Evolutionary conservation across 139 green algal genomes (phyloP).

Genomic region (Dunaliella sp.): DNA sequence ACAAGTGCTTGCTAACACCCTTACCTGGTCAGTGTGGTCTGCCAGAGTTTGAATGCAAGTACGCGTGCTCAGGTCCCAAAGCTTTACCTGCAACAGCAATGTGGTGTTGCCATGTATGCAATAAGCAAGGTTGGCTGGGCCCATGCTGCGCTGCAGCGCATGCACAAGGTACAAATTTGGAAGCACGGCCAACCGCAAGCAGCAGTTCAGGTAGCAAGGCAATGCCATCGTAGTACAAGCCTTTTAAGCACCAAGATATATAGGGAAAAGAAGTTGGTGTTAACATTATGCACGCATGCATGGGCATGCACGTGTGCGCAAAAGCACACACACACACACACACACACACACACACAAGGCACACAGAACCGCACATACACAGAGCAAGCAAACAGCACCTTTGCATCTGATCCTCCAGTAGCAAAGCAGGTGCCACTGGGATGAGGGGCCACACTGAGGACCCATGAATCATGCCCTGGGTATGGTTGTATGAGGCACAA

Average conservation of each 20-base stretch:
- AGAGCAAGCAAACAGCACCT: too few species aligned
- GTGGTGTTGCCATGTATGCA: not conserved
- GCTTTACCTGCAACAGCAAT: constrained; percentile 52
- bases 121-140: not conserved
- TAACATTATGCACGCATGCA: too few species aligned
- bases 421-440: constrained; percentile 67
- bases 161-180: not conserved
- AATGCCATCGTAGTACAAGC: too few species aligned
- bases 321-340: too few species aligned
- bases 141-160: not conserved
- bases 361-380: too few species aligned
- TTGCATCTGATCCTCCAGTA: constrained; percentile 71
- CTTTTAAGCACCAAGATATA: too few species aligned
- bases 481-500: not conserved
- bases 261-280: too few species aligned
- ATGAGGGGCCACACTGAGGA: constrained; percentile 74
- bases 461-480: constrained; percentile 87
- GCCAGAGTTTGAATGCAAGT: constrained; percentile 70
- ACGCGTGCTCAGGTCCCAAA: constrained; percentile 83
- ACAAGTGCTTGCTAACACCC: too few species aligned
- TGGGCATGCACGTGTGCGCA: too few species aligned
- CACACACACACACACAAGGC: too few species aligned
- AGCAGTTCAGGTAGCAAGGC: too few species aligned
- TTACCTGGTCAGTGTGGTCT: constrained; percentile 72
- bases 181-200: too few species aligned